Conservation (phyloP, 306 rosid species). For the Alnus rubra region DNA sequence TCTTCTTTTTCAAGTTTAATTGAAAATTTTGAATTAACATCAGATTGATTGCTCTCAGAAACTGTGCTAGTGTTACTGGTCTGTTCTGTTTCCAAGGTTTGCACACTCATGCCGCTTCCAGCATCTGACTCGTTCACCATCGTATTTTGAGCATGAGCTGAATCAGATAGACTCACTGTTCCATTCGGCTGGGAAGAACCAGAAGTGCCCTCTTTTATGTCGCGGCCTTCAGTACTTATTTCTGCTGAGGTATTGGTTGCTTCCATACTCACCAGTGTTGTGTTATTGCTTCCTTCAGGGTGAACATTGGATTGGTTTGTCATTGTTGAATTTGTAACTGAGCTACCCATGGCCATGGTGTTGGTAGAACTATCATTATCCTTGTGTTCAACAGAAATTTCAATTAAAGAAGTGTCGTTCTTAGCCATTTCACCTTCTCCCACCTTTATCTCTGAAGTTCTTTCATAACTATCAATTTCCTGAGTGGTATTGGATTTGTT, state of each 20-base stretch:
- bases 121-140: conserved; percentile 25
- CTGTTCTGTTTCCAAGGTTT: conserved; percentile 34
- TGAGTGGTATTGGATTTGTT: conserved; percentile 24
- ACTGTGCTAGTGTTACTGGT: conserved; percentile 21
- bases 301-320: conserved; percentile 31
- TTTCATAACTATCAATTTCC: conserved; percentile 33
- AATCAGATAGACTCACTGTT: conserved; percentile 18
- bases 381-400: conserved; percentile 33
- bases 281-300: conserved; percentile 37
- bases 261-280: conserved; percentile 23
- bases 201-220: conserved; percentile 13
- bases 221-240: conserved; percentile 23
- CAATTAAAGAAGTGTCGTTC: conserved; percentile 33
- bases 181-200: conserved; percentile 44
- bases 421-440: conserved; percentile 32
- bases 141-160: conserved; percentile 24
- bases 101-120: conserved; percentile 30
- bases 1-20: conserved; percentile 39
- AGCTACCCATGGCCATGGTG: conserved; percentile 24
- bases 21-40: conserved; percentile 27
- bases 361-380: conserved; percentile 34
- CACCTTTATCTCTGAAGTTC: conserved; percentile 38
- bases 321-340: conserved; percentile 27
- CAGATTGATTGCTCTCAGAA: conserved; percentile 37
- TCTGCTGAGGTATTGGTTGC: conserved; percentile 33